Evolutionary conservation across 306 rosid species (phyloP), one percentile per base, ranked within the genome.

Genomic region (Adenanthera pavonina): DNA sequence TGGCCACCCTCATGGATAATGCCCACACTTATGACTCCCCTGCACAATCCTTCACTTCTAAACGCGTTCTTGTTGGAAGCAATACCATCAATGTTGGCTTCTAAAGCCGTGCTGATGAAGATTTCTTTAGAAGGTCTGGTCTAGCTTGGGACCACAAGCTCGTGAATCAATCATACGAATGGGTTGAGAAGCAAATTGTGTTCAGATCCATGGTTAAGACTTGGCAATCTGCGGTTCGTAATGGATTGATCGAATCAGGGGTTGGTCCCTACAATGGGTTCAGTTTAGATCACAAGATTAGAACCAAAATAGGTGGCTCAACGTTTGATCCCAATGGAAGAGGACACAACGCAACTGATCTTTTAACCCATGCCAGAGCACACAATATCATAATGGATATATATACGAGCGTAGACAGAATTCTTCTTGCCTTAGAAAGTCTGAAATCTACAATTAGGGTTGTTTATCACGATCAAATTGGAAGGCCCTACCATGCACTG

Each of bases 1-100:
- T 93, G 89, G 65, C 82, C 34, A 74, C 90, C 0, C 92, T 96
- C 4, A 47, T 86, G 80, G 87, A 73, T 12, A 12, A 30, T 38
- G 82, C 83, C 40, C 72, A 86, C 43, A 8, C 83, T 3, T 40
- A 20, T 25, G 90, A 91, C 72, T 90, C 98, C 0, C 92, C 99
- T 0, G 87, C 92, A 0, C 92, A 96, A 41, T 47, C 87, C 8
- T 96, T 96, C 89, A 80, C 76, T 6, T 96, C 99, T 0, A 97
- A 92, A 1, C 91, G 94, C 3, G 85, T 96, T 85, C 99, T 96
- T 66, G 99, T 98, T 4, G 99, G 99, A 36, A 91, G 99, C 84
- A 93, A 97, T 80, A 94, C 91, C 52, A 91, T 96, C 20, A 96
- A 96, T 71, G 99, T 98, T 0, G 99, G 99, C 2, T 96, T 96